A percentile compares a stretch with the other conserved stretches of the same genome.
Conservation (phyloP, 345 rosid species). For the Carallia brachiata region DNA sequence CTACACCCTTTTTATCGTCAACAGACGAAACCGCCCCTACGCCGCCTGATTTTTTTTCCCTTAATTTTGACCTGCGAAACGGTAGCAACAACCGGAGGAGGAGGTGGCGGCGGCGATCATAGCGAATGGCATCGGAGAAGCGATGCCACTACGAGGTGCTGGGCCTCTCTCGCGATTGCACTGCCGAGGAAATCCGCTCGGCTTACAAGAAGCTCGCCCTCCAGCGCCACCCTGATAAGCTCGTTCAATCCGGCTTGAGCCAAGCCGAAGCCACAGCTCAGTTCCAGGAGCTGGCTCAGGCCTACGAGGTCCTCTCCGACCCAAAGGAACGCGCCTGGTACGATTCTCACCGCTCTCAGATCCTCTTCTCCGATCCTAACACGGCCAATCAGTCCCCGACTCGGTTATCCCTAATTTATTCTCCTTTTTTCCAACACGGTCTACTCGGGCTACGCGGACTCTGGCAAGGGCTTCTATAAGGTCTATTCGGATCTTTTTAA, state of each 20-base stretch:
- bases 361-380: slow-evolving; percentile 72
- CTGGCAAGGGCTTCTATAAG: slow-evolving; percentile 79
- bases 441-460: slow-evolving; percentile 62
- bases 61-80: too few species aligned
- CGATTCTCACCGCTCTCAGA: slow-evolving; percentile 90
- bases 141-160: slow-evolving; percentile 90
- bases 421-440: slow-evolving; percentile 74
- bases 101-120: too few species aligned
- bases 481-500: slow-evolving; percentile 72
- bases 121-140: slow-evolving; percentile 62
- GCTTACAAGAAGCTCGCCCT: slow-evolving; percentile 81
- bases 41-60: too few species aligned
- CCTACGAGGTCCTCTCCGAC: slow-evolving; percentile 84
- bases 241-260: slow-evolving; percentile 68
- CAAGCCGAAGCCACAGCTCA: slow-evolving; percentile 81
- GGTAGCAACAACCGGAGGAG: too few species aligned
- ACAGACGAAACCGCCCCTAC: too few species aligned
- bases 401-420: slow-evolving; percentile 61
- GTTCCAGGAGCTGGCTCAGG: slow-evolving; percentile 86
- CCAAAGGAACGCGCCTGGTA: slow-evolving; percentile 94
- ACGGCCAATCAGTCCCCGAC: slow-evolving; percentile 38
- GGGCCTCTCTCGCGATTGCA: slow-evolving; percentile 52
- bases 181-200: slow-evolving; percentile 76
- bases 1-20: too few species aligned
- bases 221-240: slow-evolving; percentile 98